These are phyloP conservation scores for Scedosporium boydii DNA, from an alignment of 2,329 filamentous ascomycete genomes.

Conservation along the genomic window DNA sequence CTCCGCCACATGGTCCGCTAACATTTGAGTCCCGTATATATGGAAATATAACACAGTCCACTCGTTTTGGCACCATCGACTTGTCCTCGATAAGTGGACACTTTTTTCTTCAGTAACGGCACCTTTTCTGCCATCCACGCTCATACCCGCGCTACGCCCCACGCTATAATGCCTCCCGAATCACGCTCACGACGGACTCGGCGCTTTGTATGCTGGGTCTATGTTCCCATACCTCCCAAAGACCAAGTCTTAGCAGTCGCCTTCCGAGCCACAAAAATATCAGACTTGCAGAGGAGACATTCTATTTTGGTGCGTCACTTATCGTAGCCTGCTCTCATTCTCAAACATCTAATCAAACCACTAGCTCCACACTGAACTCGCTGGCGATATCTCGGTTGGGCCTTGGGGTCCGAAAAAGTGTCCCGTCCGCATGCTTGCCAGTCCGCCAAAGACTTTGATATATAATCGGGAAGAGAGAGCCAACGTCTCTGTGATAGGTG, in stretches of 20 bases:
- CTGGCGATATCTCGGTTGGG: neutral
- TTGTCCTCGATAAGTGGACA: neutral
- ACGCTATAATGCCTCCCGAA: neutral
- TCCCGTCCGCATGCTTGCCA: neutral
- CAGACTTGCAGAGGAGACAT: neutral
- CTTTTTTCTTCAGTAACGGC: neutral
- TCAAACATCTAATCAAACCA: neutral
- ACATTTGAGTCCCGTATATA: neutral
- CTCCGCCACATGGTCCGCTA: neutral
- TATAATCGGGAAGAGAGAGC: neutral
- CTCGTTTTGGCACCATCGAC: neutral
- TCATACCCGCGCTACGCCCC: neutral
- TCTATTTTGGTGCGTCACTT: neutral
- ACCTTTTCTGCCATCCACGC: neutral
- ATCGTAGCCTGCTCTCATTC: neutral
- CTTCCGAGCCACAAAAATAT: neutral
- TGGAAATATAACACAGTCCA: neutral
- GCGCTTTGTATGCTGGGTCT: neutral
- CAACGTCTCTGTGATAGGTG: neutral
- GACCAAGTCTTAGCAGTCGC: neutral
- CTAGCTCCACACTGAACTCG: neutral
- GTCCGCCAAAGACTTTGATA: neutral
- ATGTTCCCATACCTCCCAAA: neutral
- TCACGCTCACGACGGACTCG: neutral
- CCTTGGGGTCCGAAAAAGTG: neutral